phyloP scores from a whole-genome alignment of 2,329 filamentous ascomycete species.

The Aspergillus piperis region DNA sequence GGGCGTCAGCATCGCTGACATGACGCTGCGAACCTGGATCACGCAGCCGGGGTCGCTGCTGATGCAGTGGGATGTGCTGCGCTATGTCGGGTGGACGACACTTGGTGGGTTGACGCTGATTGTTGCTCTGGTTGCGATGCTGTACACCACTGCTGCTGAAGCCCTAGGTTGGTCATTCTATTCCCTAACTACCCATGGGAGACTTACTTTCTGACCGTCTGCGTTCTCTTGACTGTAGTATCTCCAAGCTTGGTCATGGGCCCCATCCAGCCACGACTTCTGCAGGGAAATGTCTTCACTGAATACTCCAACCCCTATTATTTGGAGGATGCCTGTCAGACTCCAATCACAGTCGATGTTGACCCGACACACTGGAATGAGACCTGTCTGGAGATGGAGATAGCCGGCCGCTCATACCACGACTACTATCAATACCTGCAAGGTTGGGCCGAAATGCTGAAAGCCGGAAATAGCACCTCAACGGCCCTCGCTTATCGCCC shows the following conservation, averaged over 20 bases:
- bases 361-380: conserved; percentile 47
- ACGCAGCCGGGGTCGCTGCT: conserved; percentile 72
- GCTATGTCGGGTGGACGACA: conserved; percentile 63
- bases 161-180: conserved; percentile 54
- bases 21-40: conserved; percentile 76
- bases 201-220: background rate
- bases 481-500: conserved; percentile 55
- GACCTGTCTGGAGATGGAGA: conserved; percentile 69
- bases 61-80: conserved; percentile 66
- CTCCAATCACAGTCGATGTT: conserved; percentile 53
- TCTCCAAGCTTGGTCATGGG: conserved; percentile 69
- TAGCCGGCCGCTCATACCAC: conserved; percentile 68
- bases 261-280: conserved; percentile 48
- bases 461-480: conserved; percentile 46
- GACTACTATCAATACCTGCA: conserved; percentile 65
- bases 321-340: conserved; percentile 59
- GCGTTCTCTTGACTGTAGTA: conserved; percentile 44
- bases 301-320: conserved; percentile 66
- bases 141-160: conserved; percentile 77
- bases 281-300: conserved; percentile 61
- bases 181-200: background rate
- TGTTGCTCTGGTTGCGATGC: conserved; percentile 65
- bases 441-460: conserved; percentile 55
- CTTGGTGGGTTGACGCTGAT: conserved; percentile 66
- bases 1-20: conserved; percentile 73